These are phyloP conservation scores for Candida ulmi DNA, from an alignment of 805 yeast species.

Conservation along the genomic window DNA sequence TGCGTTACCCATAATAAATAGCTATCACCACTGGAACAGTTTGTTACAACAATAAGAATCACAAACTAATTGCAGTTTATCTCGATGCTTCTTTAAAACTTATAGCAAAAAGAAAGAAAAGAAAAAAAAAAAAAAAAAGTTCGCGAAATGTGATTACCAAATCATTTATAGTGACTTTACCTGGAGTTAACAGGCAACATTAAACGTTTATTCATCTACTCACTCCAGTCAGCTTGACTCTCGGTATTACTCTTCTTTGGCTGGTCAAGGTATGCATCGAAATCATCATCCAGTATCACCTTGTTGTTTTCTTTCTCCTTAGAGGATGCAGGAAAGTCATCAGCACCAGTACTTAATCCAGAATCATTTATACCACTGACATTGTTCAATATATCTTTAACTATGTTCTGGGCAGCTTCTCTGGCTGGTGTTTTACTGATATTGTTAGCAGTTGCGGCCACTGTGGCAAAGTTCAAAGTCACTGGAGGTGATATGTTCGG, in stretches of 20 bases:
- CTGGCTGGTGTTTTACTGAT: slow-evolving; percentile 14
- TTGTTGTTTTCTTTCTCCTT: not conserved
- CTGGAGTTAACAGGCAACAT: no score
- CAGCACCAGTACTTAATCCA: slow-evolving; percentile 1
- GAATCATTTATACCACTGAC: slow-evolving; percentile 22
- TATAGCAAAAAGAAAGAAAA: no score
- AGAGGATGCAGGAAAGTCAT: no score
- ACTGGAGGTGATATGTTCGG: slow-evolving; percentile 22
- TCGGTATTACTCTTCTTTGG: slow-evolving; percentile 4
- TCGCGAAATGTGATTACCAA: no score
- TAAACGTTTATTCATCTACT: no score
- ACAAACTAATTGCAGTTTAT: no score
- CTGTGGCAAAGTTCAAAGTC: slow-evolving; percentile 18
- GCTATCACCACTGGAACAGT: no score
- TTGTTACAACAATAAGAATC: no score
- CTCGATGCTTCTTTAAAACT: no score
- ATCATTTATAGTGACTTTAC: no score
- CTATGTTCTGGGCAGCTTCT: slow-evolving; percentile 21
- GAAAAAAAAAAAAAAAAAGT: no score
- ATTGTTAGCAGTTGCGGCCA: not conserved
- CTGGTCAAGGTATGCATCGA: slow-evolving; percentile 20
- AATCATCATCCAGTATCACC: slow-evolving; percentile 10
- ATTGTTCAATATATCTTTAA: slow-evolving; percentile 18
- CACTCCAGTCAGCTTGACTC: slow-evolving; percentile 16
- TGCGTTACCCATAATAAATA: slow-evolving; percentile 66